Percentiles rank a stretch among this genome's conserved stretches.
Conservation (phyloP, 805 yeast species). For the Spencermartinsiella europaea region DNA sequence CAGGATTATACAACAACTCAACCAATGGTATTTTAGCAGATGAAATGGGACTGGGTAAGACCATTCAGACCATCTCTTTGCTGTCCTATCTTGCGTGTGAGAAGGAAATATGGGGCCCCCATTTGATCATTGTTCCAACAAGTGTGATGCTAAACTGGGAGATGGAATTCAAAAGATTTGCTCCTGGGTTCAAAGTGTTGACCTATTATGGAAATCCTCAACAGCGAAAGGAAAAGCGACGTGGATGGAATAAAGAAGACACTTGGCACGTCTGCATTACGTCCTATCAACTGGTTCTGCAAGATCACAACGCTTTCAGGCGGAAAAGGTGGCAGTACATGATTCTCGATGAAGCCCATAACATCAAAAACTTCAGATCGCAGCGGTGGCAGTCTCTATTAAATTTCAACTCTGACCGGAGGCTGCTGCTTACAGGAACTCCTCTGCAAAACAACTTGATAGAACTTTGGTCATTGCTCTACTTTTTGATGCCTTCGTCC, state of each 20-base stretch:
- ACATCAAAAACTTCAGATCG: conserved; percentile 92
- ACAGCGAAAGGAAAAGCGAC: conserved; percentile 90
- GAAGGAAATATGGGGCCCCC: conserved; percentile 97
- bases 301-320: conserved; percentile 90
- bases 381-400: conserved; percentile 95
- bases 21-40: conserved; percentile 98
- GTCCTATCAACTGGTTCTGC: conserved; percentile 94
- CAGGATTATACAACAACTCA: conserved; percentile 82
- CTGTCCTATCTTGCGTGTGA: conserved; percentile 87
- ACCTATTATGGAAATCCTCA: conserved; percentile 97
- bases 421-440: conserved; percentile 90
- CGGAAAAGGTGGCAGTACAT: conserved; percentile 93
- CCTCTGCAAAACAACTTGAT: conserved; percentile 93
- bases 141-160: conserved; percentile 98
- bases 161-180: conserved; percentile 97
- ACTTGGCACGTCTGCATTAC: conserved; percentile 96
- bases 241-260: conserved; percentile 96
- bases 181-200: conserved; percentile 93
- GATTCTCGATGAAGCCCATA: conserved; percentile 96
- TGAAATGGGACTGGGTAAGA: conserved; percentile 96
- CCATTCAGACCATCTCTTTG: conserved; percentile 90
- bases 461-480: conserved; percentile 92
- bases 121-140: conserved; percentile 93
- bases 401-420: conserved; percentile 86
- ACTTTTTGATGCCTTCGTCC: conserved; percentile 92